phyloP scores from a whole-genome alignment of 345 rosid genomes.

The Euphorbia peplus region DNA sequence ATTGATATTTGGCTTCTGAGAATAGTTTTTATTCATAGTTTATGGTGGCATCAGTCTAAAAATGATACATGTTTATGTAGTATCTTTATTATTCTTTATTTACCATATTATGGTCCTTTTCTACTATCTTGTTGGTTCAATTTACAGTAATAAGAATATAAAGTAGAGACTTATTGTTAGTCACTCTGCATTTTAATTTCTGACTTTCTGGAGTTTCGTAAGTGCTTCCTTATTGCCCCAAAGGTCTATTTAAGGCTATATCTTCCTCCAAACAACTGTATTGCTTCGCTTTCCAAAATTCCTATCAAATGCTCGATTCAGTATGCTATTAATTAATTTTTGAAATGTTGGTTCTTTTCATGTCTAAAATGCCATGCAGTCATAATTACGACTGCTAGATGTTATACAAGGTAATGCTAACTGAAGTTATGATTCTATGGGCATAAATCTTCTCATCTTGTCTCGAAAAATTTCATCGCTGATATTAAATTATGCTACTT shows the following conservation, averaged over 20 bases:
- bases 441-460: not conserved
- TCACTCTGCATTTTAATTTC: not conserved
- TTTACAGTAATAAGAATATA: not conserved
- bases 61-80: not conserved
- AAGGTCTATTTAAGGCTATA: not conserved
- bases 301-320: not conserved
- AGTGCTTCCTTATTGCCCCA: not conserved
- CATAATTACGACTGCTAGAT: not conserved
- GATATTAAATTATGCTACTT: too few relatives aligned
- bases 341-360: not conserved
- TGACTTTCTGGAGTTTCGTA: not conserved
- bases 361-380: not conserved
- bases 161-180: not conserved
- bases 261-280: not conserved
- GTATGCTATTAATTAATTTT: not conserved
- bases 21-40: not conserved
- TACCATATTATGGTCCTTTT: not conserved
- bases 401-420: not conserved
- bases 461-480: not conserved
- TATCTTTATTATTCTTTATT: not conserved
- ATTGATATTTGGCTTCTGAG: not conserved
- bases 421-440: not conserved
- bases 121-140: not conserved
- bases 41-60: not conserved
- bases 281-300: not conserved